Conservation (phyloP, 768 basidiomycete genomes). For the Mycena latifolia region DNA sequence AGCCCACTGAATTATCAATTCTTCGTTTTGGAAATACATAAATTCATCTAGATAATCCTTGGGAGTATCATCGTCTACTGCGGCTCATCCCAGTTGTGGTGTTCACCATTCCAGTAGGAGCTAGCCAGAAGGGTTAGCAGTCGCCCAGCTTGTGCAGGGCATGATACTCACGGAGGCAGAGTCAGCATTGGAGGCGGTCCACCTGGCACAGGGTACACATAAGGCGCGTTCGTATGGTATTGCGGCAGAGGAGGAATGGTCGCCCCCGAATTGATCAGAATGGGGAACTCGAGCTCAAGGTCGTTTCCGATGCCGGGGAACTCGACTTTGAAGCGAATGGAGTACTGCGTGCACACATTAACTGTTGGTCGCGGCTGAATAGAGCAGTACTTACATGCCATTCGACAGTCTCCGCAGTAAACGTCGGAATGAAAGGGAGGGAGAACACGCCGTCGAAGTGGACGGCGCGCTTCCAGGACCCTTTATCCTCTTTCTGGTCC, state of each 20-base stretch:
- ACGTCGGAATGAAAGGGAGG: constrained; percentile 26
- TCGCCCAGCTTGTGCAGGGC: background rate
- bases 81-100: constrained; percentile 33
- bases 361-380: background rate
- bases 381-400: constrained; percentile 25
- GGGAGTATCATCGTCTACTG: no score
- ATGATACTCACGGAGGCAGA: constrained; percentile 20
- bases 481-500: constrained; percentile 26
- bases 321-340: constrained; percentile 22
- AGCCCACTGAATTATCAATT: no score
- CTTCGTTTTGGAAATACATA: no score
- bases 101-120: constrained; percentile 27
- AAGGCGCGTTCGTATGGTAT: constrained; percentile 15
- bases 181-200: constrained; percentile 33
- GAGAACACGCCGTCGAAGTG: constrained; percentile 31
- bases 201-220: constrained; percentile 22
- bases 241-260: constrained; percentile 23
- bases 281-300: constrained; percentile 31
- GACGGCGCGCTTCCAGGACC: constrained; percentile 26
- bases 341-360: constrained; percentile 18
- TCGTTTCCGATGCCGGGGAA: constrained; percentile 34
- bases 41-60: no score
- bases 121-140: background rate
- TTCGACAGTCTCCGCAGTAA: constrained; percentile 19
- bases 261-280: constrained; percentile 30